phyloP scores from a whole-genome alignment of 2,329 filamentous ascomycete genomes.

The Purpureocillium lavendulum region DNA sequence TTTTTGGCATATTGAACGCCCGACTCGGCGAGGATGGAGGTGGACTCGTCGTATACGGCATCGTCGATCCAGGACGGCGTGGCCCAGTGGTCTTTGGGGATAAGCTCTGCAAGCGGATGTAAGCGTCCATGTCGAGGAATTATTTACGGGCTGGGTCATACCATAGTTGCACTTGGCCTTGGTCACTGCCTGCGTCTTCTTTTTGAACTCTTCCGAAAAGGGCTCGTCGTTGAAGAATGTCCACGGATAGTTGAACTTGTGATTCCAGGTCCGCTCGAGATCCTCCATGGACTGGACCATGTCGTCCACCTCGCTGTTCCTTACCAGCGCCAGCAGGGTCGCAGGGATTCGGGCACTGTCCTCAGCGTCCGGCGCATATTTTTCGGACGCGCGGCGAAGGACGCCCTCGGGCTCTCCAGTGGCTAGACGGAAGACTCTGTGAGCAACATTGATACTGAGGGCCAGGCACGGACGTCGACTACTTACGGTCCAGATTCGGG shows the following conservation, averaged over 20 bases:
- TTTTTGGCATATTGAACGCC: conserved; percentile 85
- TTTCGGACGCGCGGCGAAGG: conserved; percentile 63
- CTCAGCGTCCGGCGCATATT: conserved; percentile 68
- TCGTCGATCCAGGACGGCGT: conserved; percentile 86
- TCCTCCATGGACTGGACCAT: conserved; percentile 86
- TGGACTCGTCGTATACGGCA: conserved; percentile 77
- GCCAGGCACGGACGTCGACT: conserved; percentile 3
- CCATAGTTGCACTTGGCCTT: conserved; percentile 84
- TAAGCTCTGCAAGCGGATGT: conserved; percentile 51
- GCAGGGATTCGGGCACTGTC: conserved; percentile 84
- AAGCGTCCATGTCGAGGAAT: not conserved
- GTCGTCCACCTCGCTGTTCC: conserved; percentile 79
- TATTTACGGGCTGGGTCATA: conserved; percentile 29
- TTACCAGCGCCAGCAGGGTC: conserved; percentile 82
- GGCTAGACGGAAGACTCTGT: conserved; percentile 38
- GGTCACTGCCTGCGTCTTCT: conserved; percentile 67
- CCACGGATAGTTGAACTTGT: conserved; percentile 99
- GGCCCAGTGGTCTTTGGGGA: conserved; percentile 94
- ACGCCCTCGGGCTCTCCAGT: conserved; percentile 76
- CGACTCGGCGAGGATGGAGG: conserved; percentile 72
- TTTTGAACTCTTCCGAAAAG: conserved; percentile 90
- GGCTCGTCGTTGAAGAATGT: conserved; percentile 97
- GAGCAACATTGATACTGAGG: conserved; percentile 6
- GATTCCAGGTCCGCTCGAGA: conserved; percentile 90
- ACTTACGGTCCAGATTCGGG: conserved; percentile 81